phyloP scores from a whole-genome alignment of 495 filamentous ascomycete species.

The Mycothermus thermophilus region DNA sequence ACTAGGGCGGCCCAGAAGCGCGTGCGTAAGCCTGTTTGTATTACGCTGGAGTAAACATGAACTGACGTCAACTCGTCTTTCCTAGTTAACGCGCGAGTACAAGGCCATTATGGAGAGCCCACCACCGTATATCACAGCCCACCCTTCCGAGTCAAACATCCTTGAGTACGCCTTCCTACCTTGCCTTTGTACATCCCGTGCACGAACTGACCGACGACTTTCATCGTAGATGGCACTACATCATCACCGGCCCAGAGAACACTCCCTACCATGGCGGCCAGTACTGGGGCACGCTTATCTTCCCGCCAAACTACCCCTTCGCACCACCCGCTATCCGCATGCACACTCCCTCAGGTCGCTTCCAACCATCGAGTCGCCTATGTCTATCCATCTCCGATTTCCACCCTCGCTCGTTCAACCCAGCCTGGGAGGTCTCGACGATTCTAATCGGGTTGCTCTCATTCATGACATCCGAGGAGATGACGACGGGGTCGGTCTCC shows the following conservation, averaged over 20 bases:
- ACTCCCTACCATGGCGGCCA: conserved; percentile 92
- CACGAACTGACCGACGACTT: neutral
- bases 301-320: conserved; percentile 93
- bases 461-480: conserved; percentile 98
- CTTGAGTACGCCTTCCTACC: conserved; percentile 49
- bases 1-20: conserved; percentile 77
- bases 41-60: too few species aligned
- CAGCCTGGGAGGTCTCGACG: conserved; percentile 95
- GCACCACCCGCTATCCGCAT: conserved; percentile 95
- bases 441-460: conserved; percentile 88
- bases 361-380: conserved; percentile 80
- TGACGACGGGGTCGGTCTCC: conserved; percentile 90
- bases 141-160: conserved; percentile 90
- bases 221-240: conserved; percentile 80
- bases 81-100: conserved; percentile 88
- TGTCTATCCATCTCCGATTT: conserved; percentile 95
- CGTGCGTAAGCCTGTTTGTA: too few species aligned
- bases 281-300: conserved; percentile 95
- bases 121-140: conserved; percentile 83
- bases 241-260: conserved; percentile 85
- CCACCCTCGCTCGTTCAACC: conserved; percentile 95
- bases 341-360: conserved; percentile 93
- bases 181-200: too few species aligned
- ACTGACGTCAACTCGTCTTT: neutral
- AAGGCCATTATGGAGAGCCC: conserved; percentile 82